These are phyloP conservation scores for Cercospora nicotianae DNA, from an alignment of 2,329 filamentous ascomycete genomes.

Conservation along the genomic window DNA sequence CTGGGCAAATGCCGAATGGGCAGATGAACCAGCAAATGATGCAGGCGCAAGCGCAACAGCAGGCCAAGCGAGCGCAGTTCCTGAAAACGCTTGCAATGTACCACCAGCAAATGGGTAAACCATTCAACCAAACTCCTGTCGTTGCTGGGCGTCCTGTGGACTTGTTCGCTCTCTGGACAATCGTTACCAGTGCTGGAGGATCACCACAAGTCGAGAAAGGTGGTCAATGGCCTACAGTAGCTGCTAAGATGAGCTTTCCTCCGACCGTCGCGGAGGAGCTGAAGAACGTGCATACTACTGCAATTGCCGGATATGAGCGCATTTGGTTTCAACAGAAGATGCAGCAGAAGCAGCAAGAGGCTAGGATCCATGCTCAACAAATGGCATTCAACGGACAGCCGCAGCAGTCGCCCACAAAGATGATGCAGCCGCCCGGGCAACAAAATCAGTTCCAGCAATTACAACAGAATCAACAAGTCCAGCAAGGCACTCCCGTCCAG, in stretches of 20 bases:
- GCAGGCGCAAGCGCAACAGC: conserved; percentile 26
- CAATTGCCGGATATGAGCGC: conserved; percentile 75
- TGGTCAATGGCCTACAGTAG: conserved; percentile 73
- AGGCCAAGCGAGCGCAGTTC: conserved; percentile 36
- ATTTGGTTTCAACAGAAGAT: conserved; percentile 59
- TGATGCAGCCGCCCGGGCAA: conserved; percentile 33
- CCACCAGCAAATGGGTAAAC: conserved; percentile 62
- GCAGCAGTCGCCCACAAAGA: conserved; percentile 39
- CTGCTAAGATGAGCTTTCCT: conserved; percentile 51
- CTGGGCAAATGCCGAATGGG: conserved; percentile 30
- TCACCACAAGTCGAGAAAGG: conserved; percentile 69
- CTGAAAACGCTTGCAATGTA: conserved; percentile 75
- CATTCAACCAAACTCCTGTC: conserved; percentile 71
- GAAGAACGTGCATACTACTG: conserved; percentile 70
- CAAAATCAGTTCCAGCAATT: conserved; percentile 32
- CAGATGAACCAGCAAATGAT: conserved; percentile 24
- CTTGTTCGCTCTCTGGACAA: conserved; percentile 73
- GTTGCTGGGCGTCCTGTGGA: conserved; percentile 73
- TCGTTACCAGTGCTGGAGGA: conserved; percentile 74
- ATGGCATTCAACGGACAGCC: conserved; percentile 41
- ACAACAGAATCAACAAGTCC: conserved; percentile 32
- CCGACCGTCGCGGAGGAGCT: conserved; percentile 69
- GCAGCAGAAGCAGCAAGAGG: conserved; percentile 41
- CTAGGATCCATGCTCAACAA: conserved; percentile 40
- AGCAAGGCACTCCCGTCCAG: conserved; percentile 46